Conservation (phyloP, 75 land plant species). For the Cunninghamia lanceolata region DNA sequence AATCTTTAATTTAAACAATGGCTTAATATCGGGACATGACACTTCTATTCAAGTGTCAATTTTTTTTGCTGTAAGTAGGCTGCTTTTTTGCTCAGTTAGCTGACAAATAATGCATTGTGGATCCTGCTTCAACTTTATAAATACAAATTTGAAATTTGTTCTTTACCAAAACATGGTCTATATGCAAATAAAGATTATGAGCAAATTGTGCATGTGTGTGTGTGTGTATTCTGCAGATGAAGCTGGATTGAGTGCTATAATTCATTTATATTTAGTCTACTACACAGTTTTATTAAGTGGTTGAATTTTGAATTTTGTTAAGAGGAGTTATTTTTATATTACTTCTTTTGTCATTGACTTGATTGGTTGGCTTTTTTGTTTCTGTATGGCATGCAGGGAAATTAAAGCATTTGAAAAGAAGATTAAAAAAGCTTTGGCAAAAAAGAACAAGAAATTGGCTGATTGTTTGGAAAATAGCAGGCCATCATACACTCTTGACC, state of each 20-base stretch:
- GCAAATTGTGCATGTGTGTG: too few relatives aligned
- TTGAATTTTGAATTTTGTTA: background rate
- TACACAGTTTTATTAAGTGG: background rate
- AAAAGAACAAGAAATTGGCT: constrained; percentile 61
- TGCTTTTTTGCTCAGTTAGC: background rate
- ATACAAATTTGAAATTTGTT: background rate
- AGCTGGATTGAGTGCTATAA: background rate
- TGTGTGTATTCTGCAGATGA: background rate
- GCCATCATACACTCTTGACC: constrained; percentile 73
- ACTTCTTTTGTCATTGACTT: background rate
- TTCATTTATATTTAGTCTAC: background rate
- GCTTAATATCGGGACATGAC: too few relatives aligned
- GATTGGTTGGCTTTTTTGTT: background rate
- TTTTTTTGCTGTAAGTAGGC: background rate
- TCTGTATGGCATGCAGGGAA: constrained; percentile 39
- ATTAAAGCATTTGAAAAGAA: constrained; percentile 73
- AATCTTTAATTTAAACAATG: too few relatives aligned
- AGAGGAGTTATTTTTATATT: background rate
- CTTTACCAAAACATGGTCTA: background rate
- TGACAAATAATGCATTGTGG: background rate
- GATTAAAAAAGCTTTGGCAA: constrained; percentile 79
- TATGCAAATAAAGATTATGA: background rate
- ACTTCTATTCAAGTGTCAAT: background rate
- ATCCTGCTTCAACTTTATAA: background rate
- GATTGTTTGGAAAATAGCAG: constrained; percentile 35